phyloP scores from a whole-genome alignment of 148 eudicot species.

The Selenicereus undatus region DNA sequence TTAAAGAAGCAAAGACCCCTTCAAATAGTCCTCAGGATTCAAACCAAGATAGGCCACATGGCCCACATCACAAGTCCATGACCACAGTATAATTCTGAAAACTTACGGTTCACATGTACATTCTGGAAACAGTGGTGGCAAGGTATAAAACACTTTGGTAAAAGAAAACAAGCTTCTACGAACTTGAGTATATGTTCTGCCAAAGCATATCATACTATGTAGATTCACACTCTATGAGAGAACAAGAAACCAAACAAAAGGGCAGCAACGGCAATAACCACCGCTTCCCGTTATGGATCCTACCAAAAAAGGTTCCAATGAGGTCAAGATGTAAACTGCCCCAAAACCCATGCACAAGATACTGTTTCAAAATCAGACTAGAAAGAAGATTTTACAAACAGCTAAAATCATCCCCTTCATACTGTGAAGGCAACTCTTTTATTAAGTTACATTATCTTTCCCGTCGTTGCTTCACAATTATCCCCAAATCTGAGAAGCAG shows the following conservation, averaged over 20 bases:
- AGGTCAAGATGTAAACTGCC: background rate
- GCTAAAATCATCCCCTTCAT: background rate
- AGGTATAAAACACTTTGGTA: no score
- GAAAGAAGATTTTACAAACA: no score
- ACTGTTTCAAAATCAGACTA: background rate
- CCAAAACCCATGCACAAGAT: background rate
- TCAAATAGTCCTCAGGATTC: background rate
- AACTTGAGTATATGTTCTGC: background rate
- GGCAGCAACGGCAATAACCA: no score
- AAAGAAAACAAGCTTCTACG: background rate
- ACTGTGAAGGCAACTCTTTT: background rate
- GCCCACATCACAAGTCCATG: background rate
- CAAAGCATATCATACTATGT: background rate
- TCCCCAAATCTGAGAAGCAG: background rate
- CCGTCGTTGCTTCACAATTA: background rate
- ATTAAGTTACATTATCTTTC: background rate
- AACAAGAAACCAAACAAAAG: no score
- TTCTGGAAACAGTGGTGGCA: no score
- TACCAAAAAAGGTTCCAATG: background rate
- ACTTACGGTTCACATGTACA: no score
- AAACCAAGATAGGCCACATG: background rate
- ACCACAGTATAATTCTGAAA: background rate
- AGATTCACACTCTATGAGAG: background rate
- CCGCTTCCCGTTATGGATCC: no score
- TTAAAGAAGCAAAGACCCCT: background rate